Percentiles rank a stretch among this genome's conserved stretches.
phyloP scores from a whole-genome alignment of 768 basidiomycete genomes.

The Termitomyces sp. region DNA sequence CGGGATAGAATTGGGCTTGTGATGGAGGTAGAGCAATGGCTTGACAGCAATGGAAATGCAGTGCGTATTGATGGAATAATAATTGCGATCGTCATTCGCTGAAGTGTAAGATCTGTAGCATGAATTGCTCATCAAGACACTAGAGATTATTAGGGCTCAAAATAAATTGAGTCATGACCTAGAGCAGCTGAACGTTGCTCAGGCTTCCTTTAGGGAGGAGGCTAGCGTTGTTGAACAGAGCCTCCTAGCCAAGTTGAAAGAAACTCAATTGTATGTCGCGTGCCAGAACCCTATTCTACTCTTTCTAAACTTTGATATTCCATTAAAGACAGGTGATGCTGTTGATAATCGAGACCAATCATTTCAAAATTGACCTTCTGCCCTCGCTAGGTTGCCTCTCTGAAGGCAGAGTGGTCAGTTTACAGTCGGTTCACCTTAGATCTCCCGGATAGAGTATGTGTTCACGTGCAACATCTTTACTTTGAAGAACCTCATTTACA shows the following conservation, averaged over 20 bases:
- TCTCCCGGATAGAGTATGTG: constrained; percentile 2
- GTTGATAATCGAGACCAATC: background rate
- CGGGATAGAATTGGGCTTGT: background rate
- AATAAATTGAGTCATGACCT: constrained; percentile 4
- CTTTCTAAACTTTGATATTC: background rate
- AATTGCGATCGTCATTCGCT: background rate
- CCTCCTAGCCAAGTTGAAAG: background rate
- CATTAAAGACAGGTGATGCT: background rate
- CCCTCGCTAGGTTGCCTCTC: background rate
- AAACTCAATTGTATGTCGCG: background rate
- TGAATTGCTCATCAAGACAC: constrained; percentile 4
- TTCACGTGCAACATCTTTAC: background rate
- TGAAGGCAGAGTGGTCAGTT: background rate
- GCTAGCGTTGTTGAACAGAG: background rate
- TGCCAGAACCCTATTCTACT: background rate
- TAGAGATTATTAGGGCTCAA: constrained; percentile 2
- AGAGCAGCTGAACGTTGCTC: background rate
- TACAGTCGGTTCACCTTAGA: background rate
- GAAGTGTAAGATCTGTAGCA: background rate
- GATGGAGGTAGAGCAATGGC: constrained; percentile 9
- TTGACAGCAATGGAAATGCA: background rate
- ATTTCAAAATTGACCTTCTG: background rate
- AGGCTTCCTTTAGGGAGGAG: background rate
- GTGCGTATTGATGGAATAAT: background rate
- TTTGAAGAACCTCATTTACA: background rate